Conservation (phyloP, 345 rosid genomes). For the Syzygium aromaticum region DNA sequence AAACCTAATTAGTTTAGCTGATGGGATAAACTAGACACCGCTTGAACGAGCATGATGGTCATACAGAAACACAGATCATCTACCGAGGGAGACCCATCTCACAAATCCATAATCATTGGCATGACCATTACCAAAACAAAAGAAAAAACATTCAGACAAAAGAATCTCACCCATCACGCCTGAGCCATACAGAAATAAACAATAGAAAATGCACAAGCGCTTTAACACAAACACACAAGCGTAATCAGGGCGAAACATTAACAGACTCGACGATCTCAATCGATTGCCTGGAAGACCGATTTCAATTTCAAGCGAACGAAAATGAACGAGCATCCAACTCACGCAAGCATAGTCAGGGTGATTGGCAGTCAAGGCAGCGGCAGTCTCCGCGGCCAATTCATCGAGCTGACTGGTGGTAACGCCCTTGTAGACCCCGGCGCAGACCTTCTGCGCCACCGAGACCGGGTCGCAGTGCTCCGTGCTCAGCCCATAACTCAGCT, state of each 20-base stretch:
- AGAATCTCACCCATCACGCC: background rate
- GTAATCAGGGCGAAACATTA: background rate
- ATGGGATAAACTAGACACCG: background rate
- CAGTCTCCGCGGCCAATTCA: conserved; percentile 96
- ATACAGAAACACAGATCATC: background rate
- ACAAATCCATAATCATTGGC: background rate
- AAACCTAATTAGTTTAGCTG: background rate
- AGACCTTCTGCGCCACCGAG: conserved; percentile 95
- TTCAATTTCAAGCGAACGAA: background rate
- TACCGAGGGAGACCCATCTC: background rate
- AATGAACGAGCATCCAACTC: conserved; percentile 6
- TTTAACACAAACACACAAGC: background rate
- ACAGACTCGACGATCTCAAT: background rate
- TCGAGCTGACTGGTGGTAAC: conserved; percentile 97
- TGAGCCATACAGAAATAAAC: background rate
- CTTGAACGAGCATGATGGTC: background rate
- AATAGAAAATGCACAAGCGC: background rate
- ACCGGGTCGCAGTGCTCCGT: conserved; percentile 95
- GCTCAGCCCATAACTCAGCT: conserved; percentile 88
- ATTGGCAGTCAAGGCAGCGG: conserved; percentile 89
- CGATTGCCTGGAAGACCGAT: background rate
- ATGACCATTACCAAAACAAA: background rate
- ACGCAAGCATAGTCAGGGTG: conserved; percentile 98
- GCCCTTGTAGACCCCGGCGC: conserved; percentile 95
- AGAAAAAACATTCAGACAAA: background rate